phyloP scores from a whole-genome alignment of 306 rosid genomes.

The Corylus americana region DNA sequence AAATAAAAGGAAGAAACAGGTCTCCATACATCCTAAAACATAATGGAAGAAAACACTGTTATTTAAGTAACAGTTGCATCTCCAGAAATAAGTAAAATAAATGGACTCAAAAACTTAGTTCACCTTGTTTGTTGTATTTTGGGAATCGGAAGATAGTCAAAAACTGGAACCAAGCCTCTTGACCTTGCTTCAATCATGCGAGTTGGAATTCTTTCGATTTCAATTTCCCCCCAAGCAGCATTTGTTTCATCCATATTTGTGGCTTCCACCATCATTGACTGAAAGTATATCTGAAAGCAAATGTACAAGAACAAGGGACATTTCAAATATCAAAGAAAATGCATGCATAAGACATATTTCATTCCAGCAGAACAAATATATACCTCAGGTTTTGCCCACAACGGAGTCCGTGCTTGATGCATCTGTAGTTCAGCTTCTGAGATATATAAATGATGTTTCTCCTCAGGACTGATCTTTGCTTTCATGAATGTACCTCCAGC shows the following conservation, averaged over 20 bases:
- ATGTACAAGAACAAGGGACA: slow-evolving; percentile 15
- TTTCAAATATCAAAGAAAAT: slow-evolving; percentile 21
- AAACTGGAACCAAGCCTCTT: slow-evolving; percentile 75
- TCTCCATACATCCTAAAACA: background rate
- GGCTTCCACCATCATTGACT: slow-evolving; percentile 57
- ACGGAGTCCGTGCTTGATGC: slow-evolving; percentile 62
- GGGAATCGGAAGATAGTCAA: slow-evolving; percentile 57
- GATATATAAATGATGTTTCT: slow-evolving; percentile 71
- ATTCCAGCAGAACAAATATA: slow-evolving; percentile 28
- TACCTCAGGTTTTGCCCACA: slow-evolving; percentile 90
- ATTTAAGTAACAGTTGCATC: background rate
- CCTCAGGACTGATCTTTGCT: slow-evolving; percentile 52
- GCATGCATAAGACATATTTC: slow-evolving; percentile 8
- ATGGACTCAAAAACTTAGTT: slow-evolving; percentile 12
- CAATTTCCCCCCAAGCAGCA: slow-evolving; percentile 64
- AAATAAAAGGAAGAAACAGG: slow-evolving; percentile 4
- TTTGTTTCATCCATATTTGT: slow-evolving; percentile 45
- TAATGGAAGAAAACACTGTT: background rate
- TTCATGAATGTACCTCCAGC: slow-evolving; percentile 37
- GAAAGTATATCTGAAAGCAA: slow-evolving; percentile 75
- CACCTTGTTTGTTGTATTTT: slow-evolving; percentile 64
- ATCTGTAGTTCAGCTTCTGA: slow-evolving; percentile 96
- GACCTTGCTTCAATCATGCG: slow-evolving; percentile 72
- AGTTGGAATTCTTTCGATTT: slow-evolving; percentile 76
- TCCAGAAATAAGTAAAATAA: slow-evolving; percentile 11